Percentiles rank a stretch among this genome's conserved stretches.
phyloP scores from a whole-genome alignment of 192 early-diverging fungal genomes.

The Podila epicladia region DNA sequence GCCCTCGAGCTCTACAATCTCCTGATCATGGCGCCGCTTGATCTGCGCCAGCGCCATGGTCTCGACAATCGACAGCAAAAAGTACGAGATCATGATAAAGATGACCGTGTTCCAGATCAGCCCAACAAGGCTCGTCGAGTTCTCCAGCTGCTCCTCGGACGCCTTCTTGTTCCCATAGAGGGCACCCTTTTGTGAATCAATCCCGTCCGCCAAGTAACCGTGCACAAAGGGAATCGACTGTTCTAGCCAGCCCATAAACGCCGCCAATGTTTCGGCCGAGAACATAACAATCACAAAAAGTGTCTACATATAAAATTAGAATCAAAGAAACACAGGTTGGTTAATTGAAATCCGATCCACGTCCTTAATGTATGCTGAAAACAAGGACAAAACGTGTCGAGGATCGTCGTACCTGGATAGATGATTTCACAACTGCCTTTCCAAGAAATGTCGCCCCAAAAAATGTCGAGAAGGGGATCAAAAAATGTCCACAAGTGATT shows the following conservation, averaged over 20 bases:
- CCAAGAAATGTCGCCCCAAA: slow-evolving; percentile 96
- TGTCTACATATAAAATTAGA: slow-evolving; percentile 53
- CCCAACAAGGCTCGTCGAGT: slow-evolving; percentile 64
- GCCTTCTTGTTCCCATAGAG: slow-evolving; percentile 6
- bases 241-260: slow-evolving; percentile 65
- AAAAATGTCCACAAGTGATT: slow-evolving; percentile 93
- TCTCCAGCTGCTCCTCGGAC: slow-evolving; percentile 34
- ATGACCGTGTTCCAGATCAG: slow-evolving; percentile 85
- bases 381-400: not conserved
- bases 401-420: slow-evolving; percentile 72
- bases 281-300: slow-evolving; percentile 85
- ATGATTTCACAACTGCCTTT: slow-evolving; percentile 89
- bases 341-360: too few relatives aligned
- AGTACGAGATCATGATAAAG: slow-evolving; percentile 85
- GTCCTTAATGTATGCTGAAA: not conserved
- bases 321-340: too few relatives aligned
- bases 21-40: slow-evolving; percentile 58
- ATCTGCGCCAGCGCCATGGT: slow-evolving; percentile 82
- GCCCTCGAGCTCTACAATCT: slow-evolving; percentile 48
- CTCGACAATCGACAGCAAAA: slow-evolving; percentile 85
- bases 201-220: slow-evolving; percentile 47
- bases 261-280: slow-evolving; percentile 78
- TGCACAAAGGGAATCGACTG: slow-evolving; percentile 66
- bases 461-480: slow-evolving; percentile 92
- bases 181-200: slow-evolving; percentile 37